Percentiles rank a stretch among this genome's conserved stretches.
These are phyloP conservation scores for Jasminum sambac DNA, from an alignment of 257 asterid species.

Conservation along the genomic window DNA sequence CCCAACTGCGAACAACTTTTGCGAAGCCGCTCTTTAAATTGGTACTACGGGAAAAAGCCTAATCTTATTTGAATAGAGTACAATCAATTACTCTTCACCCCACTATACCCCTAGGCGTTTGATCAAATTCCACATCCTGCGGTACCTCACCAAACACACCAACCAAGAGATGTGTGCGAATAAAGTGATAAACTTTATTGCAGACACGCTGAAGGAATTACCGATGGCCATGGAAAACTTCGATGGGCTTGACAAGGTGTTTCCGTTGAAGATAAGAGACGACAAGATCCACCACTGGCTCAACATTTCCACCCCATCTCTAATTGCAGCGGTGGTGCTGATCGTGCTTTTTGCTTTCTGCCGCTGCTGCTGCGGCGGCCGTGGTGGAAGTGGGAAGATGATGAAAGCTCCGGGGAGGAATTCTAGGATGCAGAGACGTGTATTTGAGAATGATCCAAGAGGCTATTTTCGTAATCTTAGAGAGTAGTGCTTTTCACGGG, in stretches of 20 bases:
- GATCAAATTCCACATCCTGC: no score
- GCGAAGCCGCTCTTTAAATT: no score
- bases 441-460: conserved; percentile 31
- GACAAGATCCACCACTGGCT: conserved; percentile 33
- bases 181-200: conserved; percentile 24
- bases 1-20: no score
- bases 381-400: conserved; percentile 25
- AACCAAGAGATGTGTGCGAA: conserved; percentile 29
- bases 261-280: conserved; percentile 40
- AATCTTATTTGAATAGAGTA: no score
- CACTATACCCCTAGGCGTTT: no score
- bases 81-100: no score
- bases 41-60: no score
- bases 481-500: conserved; percentile 20
- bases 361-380: conserved; percentile 27
- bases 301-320: conserved; percentile 9
- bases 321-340: conserved; percentile 12
- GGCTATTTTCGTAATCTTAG: conserved; percentile 38
- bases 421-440: conserved; percentile 26
- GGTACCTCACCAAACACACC: not conserved
- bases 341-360: conserved; percentile 15
- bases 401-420: conserved; percentile 51
- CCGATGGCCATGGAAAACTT: conserved; percentile 11
- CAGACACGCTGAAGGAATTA: conserved; percentile 32
- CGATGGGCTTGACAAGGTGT: conserved; percentile 34